A percentile compares a stretch with the other conserved stretches of the same genome.
These are phyloP conservation scores for Calonectria pteridis DNA, from an alignment of 2,329 filamentous ascomycete genomes.

Conservation along the genomic window DNA sequence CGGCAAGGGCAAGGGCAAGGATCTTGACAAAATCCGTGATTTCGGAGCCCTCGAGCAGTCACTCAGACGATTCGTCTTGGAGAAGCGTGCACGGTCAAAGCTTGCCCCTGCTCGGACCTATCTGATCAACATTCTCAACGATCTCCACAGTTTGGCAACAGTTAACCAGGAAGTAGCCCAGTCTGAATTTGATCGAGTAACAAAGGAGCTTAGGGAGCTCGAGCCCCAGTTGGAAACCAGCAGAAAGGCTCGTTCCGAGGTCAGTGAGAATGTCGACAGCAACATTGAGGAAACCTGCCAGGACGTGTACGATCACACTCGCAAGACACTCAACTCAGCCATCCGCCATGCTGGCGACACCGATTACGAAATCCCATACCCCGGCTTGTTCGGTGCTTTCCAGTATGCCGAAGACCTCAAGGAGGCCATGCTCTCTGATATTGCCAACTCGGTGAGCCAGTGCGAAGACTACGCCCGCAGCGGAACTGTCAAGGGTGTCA, in stretches of 20 bases:
- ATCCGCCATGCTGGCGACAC: slow-evolving; percentile 82
- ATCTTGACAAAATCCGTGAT: slow-evolving; percentile 87
- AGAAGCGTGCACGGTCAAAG: slow-evolving; percentile 95
- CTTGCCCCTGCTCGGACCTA: slow-evolving; percentile 96
- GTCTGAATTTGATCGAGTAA: slow-evolving; percentile 86
- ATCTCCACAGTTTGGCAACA: slow-evolving; percentile 83
- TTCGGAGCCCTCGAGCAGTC: slow-evolving; percentile 93
- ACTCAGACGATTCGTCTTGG: slow-evolving; percentile 90
- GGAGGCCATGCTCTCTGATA: slow-evolving; percentile 89
- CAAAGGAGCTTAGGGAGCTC: slow-evolving; percentile 81
- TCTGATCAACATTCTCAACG: slow-evolving; percentile 90
- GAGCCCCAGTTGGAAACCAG: slow-evolving; percentile 89
- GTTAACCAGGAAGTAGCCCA: slow-evolving; percentile 92
- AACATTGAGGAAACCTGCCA: slow-evolving; percentile 88
- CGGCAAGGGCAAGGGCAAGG: slow-evolving; percentile 84
- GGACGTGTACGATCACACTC: slow-evolving; percentile 87
- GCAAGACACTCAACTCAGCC: slow-evolving; percentile 78
- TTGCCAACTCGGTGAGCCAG: slow-evolving; percentile 79
- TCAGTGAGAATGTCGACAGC: slow-evolving; percentile 83
- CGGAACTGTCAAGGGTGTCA: slow-evolving; percentile 84
- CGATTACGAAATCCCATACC: slow-evolving; percentile 87
- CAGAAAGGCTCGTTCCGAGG: slow-evolving; percentile 81
- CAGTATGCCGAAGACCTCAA: slow-evolving; percentile 95
- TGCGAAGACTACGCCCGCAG: slow-evolving; percentile 90
- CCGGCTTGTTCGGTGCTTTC: slow-evolving; percentile 86